phyloP scores from a whole-genome alignment of 164 flowering plant genomes.

The Santalum album region DNA sequence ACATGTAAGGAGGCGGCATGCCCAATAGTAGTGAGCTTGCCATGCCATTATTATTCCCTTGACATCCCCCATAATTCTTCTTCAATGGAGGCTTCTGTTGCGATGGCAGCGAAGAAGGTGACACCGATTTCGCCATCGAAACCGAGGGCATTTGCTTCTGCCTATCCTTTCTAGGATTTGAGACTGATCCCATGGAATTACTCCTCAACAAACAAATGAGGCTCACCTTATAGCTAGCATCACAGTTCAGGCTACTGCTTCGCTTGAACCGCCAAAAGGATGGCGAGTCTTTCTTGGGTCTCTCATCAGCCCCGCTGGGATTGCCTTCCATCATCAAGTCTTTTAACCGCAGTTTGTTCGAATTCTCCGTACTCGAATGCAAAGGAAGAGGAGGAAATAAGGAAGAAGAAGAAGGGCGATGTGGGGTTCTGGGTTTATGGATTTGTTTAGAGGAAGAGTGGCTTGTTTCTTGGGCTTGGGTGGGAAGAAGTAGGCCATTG shows the following conservation, averaged over 20 bases:
- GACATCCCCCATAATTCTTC: constrained; percentile 32
- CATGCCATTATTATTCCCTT: constrained; percentile 30
- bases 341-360: constrained; percentile 1
- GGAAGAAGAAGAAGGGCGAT: background rate
- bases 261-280: constrained; percentile 68
- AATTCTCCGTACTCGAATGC: constrained; percentile 1
- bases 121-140: constrained; percentile 9
- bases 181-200: constrained; percentile 54
- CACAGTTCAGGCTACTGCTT: constrained; percentile 62
- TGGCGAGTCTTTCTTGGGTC: constrained; percentile 7
- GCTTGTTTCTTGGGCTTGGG: constrained; percentile 7
- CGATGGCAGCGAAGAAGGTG: constrained; percentile 7
- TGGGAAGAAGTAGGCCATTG: constrained; percentile 29
- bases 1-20: constrained; percentile 51
- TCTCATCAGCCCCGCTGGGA: too few relatives aligned
- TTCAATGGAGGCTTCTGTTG: constrained; percentile 32
- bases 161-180: constrained; percentile 18
- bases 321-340: too few relatives aligned
- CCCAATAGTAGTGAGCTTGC: constrained; percentile 58
- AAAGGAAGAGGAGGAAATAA: constrained; percentile 20
- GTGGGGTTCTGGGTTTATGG: background rate
- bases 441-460: background rate
- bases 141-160: constrained; percentile 23
- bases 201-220: constrained; percentile 56
- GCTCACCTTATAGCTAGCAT: constrained; percentile 16